phyloP scores from a whole-genome alignment of 2,329 filamentous ascomycete species.

The Colletotrichum sp. region DNA sequence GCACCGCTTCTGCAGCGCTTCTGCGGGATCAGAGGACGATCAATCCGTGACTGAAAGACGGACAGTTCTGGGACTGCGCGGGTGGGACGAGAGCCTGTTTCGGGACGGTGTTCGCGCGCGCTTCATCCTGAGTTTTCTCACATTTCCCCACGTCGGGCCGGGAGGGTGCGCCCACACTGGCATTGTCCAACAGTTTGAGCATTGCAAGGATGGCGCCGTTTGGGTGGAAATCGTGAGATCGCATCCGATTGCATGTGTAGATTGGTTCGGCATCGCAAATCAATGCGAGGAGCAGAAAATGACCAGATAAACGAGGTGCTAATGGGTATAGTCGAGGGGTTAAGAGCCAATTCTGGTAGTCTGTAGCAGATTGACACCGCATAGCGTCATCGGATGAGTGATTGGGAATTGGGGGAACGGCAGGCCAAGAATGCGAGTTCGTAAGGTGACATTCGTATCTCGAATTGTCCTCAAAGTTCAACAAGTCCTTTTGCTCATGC shows the following conservation, averaged over 20 bases:
- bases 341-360: not conserved
- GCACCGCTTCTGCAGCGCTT: not conserved
- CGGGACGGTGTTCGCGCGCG: not conserved
- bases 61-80: not conserved
- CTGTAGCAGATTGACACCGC: not conserved
- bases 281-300: not conserved
- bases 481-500: not conserved
- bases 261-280: not conserved
- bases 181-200: constrained; percentile 1
- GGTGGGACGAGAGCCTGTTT: not conserved
- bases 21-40: not conserved
- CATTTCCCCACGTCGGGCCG: not conserved
- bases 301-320: not conserved
- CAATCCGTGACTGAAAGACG: not conserved
- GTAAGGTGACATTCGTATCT: not conserved
- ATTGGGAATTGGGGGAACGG: not conserved
- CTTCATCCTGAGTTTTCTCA: not conserved
- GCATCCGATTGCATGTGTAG: not conserved
- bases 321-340: not conserved
- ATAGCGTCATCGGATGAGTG: not conserved
- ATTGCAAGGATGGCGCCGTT: not conserved
- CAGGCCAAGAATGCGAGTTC: not conserved
- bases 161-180: not conserved
- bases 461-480: not conserved
- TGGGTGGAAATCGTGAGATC: not conserved